Evolutionary conservation across 2,329 filamentous ascomycete genomes (phyloP).

Genomic region (Alternaria rosae): DNA sequence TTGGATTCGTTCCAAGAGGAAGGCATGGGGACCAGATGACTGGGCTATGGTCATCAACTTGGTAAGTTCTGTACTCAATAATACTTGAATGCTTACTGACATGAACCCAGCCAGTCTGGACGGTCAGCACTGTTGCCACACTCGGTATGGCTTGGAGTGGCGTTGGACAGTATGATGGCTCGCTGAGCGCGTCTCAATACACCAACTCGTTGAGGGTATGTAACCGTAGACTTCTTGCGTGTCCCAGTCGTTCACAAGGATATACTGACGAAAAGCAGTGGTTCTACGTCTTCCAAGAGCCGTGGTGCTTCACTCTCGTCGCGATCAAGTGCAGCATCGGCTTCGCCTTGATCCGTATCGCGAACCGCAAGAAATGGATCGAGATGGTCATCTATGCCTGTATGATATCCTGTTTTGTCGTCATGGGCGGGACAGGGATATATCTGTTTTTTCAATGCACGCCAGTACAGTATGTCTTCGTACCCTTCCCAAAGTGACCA

Average conservation of each 20-base stretch:
- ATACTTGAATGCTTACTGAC: background rate
- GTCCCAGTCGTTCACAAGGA: background rate
- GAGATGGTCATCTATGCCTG: slow-evolving; percentile 10
- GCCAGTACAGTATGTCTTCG: slow-evolving; percentile 5
- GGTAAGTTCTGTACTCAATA: background rate
- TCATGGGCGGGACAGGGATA: slow-evolving; percentile 12
- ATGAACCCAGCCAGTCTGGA: slow-evolving; percentile 5
- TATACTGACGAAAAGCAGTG: background rate
- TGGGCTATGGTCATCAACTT: slow-evolving; percentile 16
- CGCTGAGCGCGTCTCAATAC: slow-evolving; percentile 5
- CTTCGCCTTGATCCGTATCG: slow-evolving; percentile 11
- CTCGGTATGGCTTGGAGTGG: slow-evolving; percentile 13
- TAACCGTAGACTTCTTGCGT: background rate
- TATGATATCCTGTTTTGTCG: slow-evolving; percentile 4
- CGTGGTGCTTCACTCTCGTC: slow-evolving; percentile 15
- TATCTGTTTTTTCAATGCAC: slow-evolving; percentile 12
- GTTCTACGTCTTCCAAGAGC: slow-evolving; percentile 14
- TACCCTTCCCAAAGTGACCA: background rate
- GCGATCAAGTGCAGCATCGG: slow-evolving; percentile 14
- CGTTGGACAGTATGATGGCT: slow-evolving; percentile 3
- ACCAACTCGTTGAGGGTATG: slow-evolving; percentile 5
- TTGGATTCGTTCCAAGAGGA: slow-evolving; percentile 12
- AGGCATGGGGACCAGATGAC: slow-evolving; percentile 11
- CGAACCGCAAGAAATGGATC: slow-evolving; percentile 13
- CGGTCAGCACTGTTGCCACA: slow-evolving; percentile 7